These are phyloP conservation scores for Fusarium sp. DNA, from an alignment of 2,329 filamentous ascomycete genomes.

Conservation along the genomic window DNA sequence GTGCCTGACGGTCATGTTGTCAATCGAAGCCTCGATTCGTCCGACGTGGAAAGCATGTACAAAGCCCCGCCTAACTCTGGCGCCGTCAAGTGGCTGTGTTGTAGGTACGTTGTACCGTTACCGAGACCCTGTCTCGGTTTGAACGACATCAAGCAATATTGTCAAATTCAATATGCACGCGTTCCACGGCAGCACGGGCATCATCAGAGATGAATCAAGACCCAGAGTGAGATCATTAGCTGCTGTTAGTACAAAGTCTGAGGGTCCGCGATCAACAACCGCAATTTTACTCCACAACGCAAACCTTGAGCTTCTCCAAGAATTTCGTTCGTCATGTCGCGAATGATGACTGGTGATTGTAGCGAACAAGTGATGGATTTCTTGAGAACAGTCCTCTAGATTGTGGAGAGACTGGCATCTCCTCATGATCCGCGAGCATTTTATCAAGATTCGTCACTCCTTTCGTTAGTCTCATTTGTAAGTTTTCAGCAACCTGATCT, in stretches of 20 bases:
- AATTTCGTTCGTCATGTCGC: not conserved
- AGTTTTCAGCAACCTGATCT: slow-evolving; percentile 1
- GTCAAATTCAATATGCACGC: not conserved
- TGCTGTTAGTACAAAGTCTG: not conserved
- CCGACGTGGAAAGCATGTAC: slow-evolving; percentile 7
- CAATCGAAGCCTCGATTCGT: slow-evolving; percentile 12
- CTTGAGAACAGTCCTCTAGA: not conserved
- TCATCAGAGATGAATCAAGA: slow-evolving; percentile 1
- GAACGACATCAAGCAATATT: slow-evolving; percentile 2
- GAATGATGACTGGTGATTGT: not conserved
- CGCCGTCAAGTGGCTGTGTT: slow-evolving; percentile 16
- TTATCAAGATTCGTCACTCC: slow-evolving; percentile 14
- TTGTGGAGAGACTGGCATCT: not conserved
- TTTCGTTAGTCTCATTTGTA: not conserved
- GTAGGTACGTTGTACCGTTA: not conserved
- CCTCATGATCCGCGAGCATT: not conserved
- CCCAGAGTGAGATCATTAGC: slow-evolving; percentile 15
- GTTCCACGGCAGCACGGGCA: not conserved
- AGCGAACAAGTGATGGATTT: not conserved
- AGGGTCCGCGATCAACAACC: slow-evolving; percentile 1
- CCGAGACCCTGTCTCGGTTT: slow-evolving; percentile 14
- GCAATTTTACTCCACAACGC: slow-evolving; percentile 2
- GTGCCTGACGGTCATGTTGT: slow-evolving; percentile 7
- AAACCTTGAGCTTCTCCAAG: not conserved
- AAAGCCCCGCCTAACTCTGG: slow-evolving; percentile 24